Evolutionary conservation across 805 yeast species (phyloP), one percentile per base, ranked within the genome.

Genomic region (Clavispora phyllophila): DNA sequence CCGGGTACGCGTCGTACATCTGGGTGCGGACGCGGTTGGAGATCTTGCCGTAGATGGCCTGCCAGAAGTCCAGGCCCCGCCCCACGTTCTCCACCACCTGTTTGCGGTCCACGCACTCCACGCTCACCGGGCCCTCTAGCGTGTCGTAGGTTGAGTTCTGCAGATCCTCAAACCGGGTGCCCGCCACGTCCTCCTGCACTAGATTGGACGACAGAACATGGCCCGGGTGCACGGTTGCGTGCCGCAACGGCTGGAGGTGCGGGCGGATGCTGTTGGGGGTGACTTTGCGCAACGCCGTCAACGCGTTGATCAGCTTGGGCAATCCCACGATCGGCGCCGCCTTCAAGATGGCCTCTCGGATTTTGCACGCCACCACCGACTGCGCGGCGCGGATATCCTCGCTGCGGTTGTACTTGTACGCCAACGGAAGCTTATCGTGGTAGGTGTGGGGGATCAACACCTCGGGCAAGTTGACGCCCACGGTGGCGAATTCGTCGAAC

Each of bases 281-380:
- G 1, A 71, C 79, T 22, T 74, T 74, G 46, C 78, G 78, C 43
- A 89, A 66, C 14, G 72, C 69, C 53, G 78, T 82, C 54, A 90
- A 63, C 1, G 95, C 76, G 60, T 89, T 90, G 60, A 90, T 90
- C 1, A 89, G 78, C 51, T 82, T 82, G 1, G 97, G 97, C 12
- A 89, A 69, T 0, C 97, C 97, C 13, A 81, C 78, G 36, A 90
- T 65, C 0, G 96, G 95, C 0, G 84, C 75, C 3, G 87, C 72
- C 56, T 89, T 90, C 55, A 90, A 65, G 3, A 90, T 65, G 8
- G 89, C 81, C 55, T 90, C 97, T 46, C 95, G 70, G 41, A 84
- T 67, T 50, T 83, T 77, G 32, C 70, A 68, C 0, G 90, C 72
- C 17, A 69, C 24, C 13, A 47, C 46, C 9, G 49, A 45, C 46